phyloP scores from a whole-genome alignment of 352 stramenopile species.

The Achlya hypogyna region DNA sequence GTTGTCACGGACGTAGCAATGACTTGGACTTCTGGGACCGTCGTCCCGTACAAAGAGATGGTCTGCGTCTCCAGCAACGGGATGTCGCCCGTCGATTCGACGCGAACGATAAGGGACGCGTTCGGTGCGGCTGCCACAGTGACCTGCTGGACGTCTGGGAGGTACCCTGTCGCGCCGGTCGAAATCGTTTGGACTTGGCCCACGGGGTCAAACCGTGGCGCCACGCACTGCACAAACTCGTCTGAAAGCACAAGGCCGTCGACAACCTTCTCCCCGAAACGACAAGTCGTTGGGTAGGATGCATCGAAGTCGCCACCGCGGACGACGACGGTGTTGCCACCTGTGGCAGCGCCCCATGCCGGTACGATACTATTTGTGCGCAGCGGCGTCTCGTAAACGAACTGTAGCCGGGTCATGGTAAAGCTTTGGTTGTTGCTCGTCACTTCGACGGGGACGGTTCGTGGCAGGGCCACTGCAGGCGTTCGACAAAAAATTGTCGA shows the following conservation, averaged over 20 bases:
- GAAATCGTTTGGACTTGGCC: conserved; percentile 75
- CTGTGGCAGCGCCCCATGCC: conserved; percentile 49
- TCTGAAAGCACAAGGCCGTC: conserved; percentile 53
- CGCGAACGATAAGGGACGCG: conserved; percentile 34
- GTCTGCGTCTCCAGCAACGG: conserved; percentile 41
- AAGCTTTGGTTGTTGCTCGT: conserved; percentile 51
- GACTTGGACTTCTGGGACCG: conserved; percentile 31
- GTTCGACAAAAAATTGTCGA: conserved; percentile 53
- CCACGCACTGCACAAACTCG: conserved; percentile 48
- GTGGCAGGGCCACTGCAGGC: conserved; percentile 25
- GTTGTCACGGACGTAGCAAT: conserved; percentile 18
- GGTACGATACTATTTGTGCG: conserved; percentile 52
- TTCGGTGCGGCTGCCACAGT: conserved; percentile 32
- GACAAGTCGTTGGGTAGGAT: conserved; percentile 47
- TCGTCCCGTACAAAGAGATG: conserved; percentile 33
- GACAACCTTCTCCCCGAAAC: conserved; percentile 79
- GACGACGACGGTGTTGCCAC: conserved; percentile 42
- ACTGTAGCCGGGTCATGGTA: conserved; percentile 40
- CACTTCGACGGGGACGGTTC: conserved; percentile 34
- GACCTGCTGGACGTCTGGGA: conserved; percentile 47
- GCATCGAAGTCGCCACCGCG: conserved; percentile 53
- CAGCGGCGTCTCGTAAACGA: conserved; percentile 37
- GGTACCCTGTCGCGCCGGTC: conserved; percentile 33
- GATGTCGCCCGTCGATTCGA: conserved; percentile 24
- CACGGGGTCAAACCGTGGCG: conserved; percentile 54